Base-by-base conservation (phyloP, 176 grass and related monocot genomes). In the Triticum dicoccoides region DNA sequence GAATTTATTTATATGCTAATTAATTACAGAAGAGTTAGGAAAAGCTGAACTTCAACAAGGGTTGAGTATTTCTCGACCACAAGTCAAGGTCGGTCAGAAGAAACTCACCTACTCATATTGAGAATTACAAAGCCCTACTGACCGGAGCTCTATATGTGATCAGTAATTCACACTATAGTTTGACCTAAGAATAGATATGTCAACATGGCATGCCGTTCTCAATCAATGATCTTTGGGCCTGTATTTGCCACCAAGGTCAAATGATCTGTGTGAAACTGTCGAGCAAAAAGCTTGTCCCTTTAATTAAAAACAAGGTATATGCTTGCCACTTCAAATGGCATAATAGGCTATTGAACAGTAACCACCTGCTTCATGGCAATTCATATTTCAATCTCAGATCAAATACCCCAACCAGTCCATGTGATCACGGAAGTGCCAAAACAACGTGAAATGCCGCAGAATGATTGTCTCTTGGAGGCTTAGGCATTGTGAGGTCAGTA, bases 1-100 rank as follows among this genome's bases (percentile, higher is more conserved):
- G n/a, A 87, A 81, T 88, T 62, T 81, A 51, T 91, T 84, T 69
- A 84, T 32, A 84, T 87, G 69, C 70, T 88, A 91, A 80, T 91
- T 91, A 91, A 80, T 91, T 91, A 91, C 81, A 91, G 44, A 63
- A 69, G 69, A 63, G 69, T 84, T 62, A 81, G 62, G 47, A 24
- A 87, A 76, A 82, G 69, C 69, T 81, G 85, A 69, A 76, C 61
- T 75, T 80, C 81, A 91, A 69, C 81, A 84, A 38, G 85, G 77
- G 29, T 73, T n/a, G 29, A 80, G 75, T 80, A 84, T 37, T 83
- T 79, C 32, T 75, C 68, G 32, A 59, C 62, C 70, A 65, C 30
- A 74, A 69, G 69, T 84, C 30, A 87, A 68, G 69, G 81, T 79
- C n/a, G 18, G 30, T 66, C 74, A 44, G 80, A 64, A 78, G 51